phyloP scores from a whole-genome alignment of 2,329 filamentous ascomycete species.

The Penicillium sp. region DNA sequence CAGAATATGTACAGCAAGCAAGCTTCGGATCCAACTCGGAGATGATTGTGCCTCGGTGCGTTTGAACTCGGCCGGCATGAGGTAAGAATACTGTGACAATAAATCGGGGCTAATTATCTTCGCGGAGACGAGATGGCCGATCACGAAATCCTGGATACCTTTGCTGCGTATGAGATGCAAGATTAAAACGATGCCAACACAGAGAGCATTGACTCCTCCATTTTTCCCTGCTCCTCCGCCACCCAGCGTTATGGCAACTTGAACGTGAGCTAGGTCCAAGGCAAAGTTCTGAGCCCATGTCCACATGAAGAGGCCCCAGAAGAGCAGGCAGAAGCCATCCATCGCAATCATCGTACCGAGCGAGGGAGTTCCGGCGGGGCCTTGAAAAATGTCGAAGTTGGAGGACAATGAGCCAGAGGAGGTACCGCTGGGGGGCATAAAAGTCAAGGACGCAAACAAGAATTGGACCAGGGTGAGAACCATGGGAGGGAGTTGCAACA shows the following conservation, averaged over 20 bases:
- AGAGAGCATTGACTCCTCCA: constrained; percentile 51
- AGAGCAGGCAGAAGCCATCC: constrained; percentile 78
- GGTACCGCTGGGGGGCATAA: constrained; percentile 81
- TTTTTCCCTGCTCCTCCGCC: constrained; percentile 67
- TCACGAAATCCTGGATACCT: constrained; percentile 56
- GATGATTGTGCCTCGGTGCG: constrained; percentile 47
- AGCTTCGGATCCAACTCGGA: constrained; percentile 52
- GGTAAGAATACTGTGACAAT: constrained; percentile 48
- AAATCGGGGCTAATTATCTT: constrained; percentile 50
- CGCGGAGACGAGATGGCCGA: constrained; percentile 49
- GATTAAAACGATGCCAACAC: constrained; percentile 51
- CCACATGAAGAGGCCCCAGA: constrained; percentile 84
- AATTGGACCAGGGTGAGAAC: constrained; percentile 88
- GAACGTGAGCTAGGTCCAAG: constrained; percentile 87
- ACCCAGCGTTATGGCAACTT: constrained; percentile 88
- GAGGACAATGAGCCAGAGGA: constrained; percentile 76
- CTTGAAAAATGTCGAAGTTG: constrained; percentile 89
- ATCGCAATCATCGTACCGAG: constrained; percentile 82
- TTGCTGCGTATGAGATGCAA: constrained; percentile 52
- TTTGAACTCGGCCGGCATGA: constrained; percentile 51
- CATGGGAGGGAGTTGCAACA: constrained; percentile 88
- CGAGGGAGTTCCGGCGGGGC: constrained; percentile 82
- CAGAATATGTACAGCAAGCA: constrained; percentile 55
- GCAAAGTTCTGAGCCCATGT: constrained; percentile 85
- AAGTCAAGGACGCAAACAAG: constrained; percentile 89